These are phyloP conservation scores for Podospora pseudocomata DNA, from an alignment of 495 filamentous ascomycete genomes.

Conservation along the genomic window DNA sequence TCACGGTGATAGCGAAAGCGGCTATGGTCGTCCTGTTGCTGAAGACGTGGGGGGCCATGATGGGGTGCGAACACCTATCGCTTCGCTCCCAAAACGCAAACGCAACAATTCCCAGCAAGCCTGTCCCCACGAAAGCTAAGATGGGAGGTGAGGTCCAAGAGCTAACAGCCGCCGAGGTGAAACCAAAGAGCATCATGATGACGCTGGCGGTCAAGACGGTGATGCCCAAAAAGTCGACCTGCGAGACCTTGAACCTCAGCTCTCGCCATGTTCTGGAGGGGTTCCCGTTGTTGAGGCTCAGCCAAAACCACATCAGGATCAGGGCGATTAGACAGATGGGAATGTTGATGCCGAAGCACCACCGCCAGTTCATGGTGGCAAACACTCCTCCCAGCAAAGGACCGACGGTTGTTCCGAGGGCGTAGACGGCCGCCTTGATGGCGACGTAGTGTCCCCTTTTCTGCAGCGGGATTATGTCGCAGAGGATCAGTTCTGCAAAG, in stretches of 20 bases:
- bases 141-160: slow-evolving; percentile 28
- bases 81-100: slow-evolving; percentile 32
- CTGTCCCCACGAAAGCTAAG: slow-evolving; percentile 20
- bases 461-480: slow-evolving; percentile 70
- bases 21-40: slow-evolving; percentile 35
- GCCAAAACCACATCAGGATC: slow-evolving; percentile 31
- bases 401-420: slow-evolving; percentile 66
- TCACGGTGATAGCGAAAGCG: slow-evolving; percentile 26
- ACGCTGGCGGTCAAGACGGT: slow-evolving; percentile 30
- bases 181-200: slow-evolving; percentile 32
- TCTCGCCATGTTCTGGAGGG: slow-evolving; percentile 3
- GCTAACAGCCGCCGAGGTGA: slow-evolving; percentile 30
- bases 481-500: slow-evolving; percentile 42
- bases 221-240: slow-evolving; percentile 33
- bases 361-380: slow-evolving; percentile 44
- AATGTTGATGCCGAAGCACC: slow-evolving; percentile 32
- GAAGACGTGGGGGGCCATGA: slow-evolving; percentile 36
- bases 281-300: slow-evolving; percentile 25
- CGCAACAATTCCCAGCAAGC: slow-evolving; percentile 20
- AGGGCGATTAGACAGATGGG: slow-evolving; percentile 26
- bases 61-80: slow-evolving; percentile 28
- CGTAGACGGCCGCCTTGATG: slow-evolving; percentile 65
- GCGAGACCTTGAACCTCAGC: slow-evolving; percentile 15
- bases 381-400: slow-evolving; percentile 75
- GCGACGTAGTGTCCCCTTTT: slow-evolving; percentile 58